Base-by-base conservation (phyloP, 495 filamentous ascomycete genomes). In the Talaromyces borbonicus region DNA sequence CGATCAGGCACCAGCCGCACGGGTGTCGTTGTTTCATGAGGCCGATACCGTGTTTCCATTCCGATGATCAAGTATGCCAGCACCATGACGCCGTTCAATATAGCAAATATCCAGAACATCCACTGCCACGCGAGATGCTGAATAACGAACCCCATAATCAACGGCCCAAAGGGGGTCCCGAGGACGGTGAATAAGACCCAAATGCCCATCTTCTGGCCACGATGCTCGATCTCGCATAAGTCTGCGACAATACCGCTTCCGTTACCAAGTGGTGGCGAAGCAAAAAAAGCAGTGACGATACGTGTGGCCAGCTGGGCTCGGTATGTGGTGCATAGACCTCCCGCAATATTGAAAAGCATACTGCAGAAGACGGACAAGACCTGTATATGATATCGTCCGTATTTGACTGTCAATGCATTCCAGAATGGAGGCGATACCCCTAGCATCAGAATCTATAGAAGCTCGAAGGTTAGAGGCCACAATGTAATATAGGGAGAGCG, bases 11-110 rank as follows among this genome's bases (percentile, higher is more conserved):
- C n/a, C n/a, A n/a, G n/a, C n/a, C n/a, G n/a, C n/a, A n/a, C n/a
- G n/a, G n/a, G n/a, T n/a, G n/a, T n/a, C n/a, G n/a, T n/a, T n/a
- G n/a, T n/a, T n/a, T n/a, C n/a, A n/a, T n/a, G n/a, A n/a, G n/a
- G n/a, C n/a, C n/a, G n/a, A 50, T 74, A 77, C 27, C 67, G 72
- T 5, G 76, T 74, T 53, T 80, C 76, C 0, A 72, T 67, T 22
- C 73, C 71, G n/a, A 78, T 58, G 62, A 78, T 68, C 26, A 77
- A 43, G 42, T 72, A 79, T 25, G 71, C 47, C 42, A 78, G 57
- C 33, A 76, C 66, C 44, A 77, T 73, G 25, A 55, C 64, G 18
- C 60, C 72, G 46, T 77, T 79, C 49, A 68, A 73, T 12, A 43
- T 67, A 74, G 36, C 68, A 52, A 9, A 56, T 63, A 46, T 25